Base-by-base conservation (phyloP, 2,329 filamentous ascomycete species). In the Cladosporium velox region DNA sequence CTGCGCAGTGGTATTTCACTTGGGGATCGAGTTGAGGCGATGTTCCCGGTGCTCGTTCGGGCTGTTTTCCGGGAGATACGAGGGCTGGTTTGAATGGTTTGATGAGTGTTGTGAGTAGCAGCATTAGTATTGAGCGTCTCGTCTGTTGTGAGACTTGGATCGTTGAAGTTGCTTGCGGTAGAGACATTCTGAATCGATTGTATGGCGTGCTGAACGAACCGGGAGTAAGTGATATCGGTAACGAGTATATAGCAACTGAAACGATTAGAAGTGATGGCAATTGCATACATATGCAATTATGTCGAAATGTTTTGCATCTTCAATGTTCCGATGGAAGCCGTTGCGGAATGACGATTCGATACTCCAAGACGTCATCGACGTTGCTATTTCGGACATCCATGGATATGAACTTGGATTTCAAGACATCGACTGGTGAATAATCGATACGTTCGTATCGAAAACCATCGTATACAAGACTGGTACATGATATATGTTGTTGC, bases 21-120 rank as follows among this genome's bases (percentile, higher is more conserved):
- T 74, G 24, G 75, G 75, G 2, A 78, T 74, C 74, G 2, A 84
- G 73, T 32, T 72, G 73, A 10, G 77, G 76, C 5, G 80, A 82
- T 21, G 28, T 34, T 5, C 52, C 28, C 8, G 52, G 28, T 34
- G 52, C 32, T 14, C 52, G 18, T 4, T 30, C 4, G 1, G 52
- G 52, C 11, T 55, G 52, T 24, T 55, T 55, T 6, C 52, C 52
- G 2, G 52, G 10, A n/a, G 52, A 55, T 11, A 55, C 52, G 18
- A 55, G 52, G 1, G 52, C 28, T 14, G 44, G 41, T 61, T 59
- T 59, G 34, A 44, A 59, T 3, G 55, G 55, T 18, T 59, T 59
- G 12, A 59, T 59, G 10, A 28, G n/a, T 3, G 55, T 38, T 18
- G 55, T 59, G 10, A 59, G 34, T 14, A 55, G 28, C 28, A 55